These are phyloP conservation scores for Hericium erinaceus DNA, from an alignment of 768 basidiomycete species.

Conservation along the genomic window DNA sequence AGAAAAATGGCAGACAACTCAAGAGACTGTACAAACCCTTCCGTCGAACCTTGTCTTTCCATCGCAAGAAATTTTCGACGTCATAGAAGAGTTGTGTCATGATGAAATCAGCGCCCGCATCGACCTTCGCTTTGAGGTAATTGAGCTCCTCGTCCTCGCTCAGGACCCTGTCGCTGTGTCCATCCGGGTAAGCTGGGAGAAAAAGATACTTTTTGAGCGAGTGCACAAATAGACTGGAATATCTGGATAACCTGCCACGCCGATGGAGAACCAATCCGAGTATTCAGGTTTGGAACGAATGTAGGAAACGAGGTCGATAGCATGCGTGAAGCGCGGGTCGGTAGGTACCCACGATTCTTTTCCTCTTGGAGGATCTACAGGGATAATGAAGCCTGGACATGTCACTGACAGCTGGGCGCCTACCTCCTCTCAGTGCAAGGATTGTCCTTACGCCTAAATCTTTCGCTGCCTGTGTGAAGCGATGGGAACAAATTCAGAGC, in stretches of 20 bases:
- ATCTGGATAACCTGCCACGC: slow-evolving; percentile 68
- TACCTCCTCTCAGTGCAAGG: slow-evolving; percentile 87
- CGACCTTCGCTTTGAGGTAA: slow-evolving; percentile 76
- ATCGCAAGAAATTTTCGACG: slow-evolving; percentile 72
- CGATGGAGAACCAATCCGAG: slow-evolving; percentile 82
- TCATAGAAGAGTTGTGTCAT: slow-evolving; percentile 98
- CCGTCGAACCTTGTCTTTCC: slow-evolving; percentile 63
- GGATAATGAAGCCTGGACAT: neutral
- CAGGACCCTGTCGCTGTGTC: slow-evolving; percentile 54
- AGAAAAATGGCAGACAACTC: neutral
- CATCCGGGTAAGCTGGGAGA: slow-evolving; percentile 78
- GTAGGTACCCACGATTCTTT: slow-evolving; percentile 89
- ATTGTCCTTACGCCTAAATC: slow-evolving; percentile 79
- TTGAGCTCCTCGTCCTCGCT: slow-evolving; percentile 57
- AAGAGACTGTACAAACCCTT: slow-evolving; percentile 39
- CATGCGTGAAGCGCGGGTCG: slow-evolving; percentile 77
- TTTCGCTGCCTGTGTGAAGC: slow-evolving; percentile 56
- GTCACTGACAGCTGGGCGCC: slow-evolving; percentile 10
- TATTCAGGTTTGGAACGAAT: slow-evolving; percentile 74
- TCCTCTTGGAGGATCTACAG: slow-evolving; percentile 81
- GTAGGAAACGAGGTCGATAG: slow-evolving; percentile 83
- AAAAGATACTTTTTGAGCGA: slow-evolving; percentile 1
- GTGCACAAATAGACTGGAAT: neutral
- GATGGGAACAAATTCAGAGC: neutral
- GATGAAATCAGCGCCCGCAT: slow-evolving; percentile 93